Evolutionary conservation across 768 basidiomycete species (phyloP), one percentile per base, ranked within the genome.

Genomic region (Boletus tylopilopsis): DNA sequence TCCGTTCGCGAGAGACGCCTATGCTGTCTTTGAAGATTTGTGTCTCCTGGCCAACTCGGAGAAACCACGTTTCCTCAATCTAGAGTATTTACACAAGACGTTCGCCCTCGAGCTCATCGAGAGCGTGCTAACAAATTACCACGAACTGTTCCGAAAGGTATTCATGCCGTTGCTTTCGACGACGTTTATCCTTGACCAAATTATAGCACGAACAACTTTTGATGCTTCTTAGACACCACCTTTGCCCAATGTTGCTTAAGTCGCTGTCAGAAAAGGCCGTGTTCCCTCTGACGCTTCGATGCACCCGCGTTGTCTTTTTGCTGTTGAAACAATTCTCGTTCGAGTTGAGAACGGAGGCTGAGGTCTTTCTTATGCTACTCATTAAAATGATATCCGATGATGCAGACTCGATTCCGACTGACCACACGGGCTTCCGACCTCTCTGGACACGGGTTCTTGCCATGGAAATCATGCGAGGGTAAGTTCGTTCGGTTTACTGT

Each of bases 81-180:
- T 97, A 39, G 84, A 89, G 19, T 81, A 77, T 43, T 72, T 98
- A 38, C 90, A 89, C 60, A 87, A 94, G 68, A 97, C 96, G 0
- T 98, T 98, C 57, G 92, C 94, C 0, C 71, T 99, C n/a, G 95
- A 99, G 68, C 72, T 98, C 45, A 92, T 98, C 32, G 95, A 99
- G 71, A 97, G 94, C 60, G 90, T 97, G 2, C 72, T 99, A 43
- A 94, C 92, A 7, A 94, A 94, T 63, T 94, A 94, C 59, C 85
- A 92, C 54, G 78, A 76, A n/a, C 74, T 92, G 0, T 94, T 94
- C 64, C 78, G 87, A 44, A 81, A 86, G 74, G 94, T 89, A 57
- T 32, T 72, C 63, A 21, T 22, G 1, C 22, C n/a, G 7, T 21
- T 23, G 1, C 38, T 29, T 48, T 5, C 18, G 8, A 19, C 24